phyloP scores from a whole-genome alignment of 768 basidiomycete species.

The Amanita rimosa region DNA sequence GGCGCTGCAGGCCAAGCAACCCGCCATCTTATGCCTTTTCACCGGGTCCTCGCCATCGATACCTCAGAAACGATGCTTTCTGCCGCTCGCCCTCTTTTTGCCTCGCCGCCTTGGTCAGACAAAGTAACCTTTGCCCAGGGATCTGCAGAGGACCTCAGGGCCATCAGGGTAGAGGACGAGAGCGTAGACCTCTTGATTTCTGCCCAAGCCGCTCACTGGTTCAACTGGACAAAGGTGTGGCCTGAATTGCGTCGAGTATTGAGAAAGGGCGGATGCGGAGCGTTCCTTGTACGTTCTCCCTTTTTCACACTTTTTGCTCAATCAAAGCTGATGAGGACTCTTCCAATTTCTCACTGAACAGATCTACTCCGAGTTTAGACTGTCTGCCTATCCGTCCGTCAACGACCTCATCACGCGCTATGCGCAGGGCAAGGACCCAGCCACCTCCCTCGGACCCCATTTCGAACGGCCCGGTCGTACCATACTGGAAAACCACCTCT shows the following conservation, averaged over 20 bases:
- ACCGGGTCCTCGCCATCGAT: slow-evolving; percentile 59
- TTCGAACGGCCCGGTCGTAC: slow-evolving; percentile 77
- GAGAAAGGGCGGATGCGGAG: slow-evolving; percentile 50
- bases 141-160: slow-evolving; percentile 43
- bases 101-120: slow-evolving; percentile 3
- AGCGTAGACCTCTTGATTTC: slow-evolving; percentile 60
- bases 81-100: slow-evolving; percentile 26
- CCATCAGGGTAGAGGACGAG: slow-evolving; percentile 25
- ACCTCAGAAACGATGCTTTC: slow-evolving; percentile 64
- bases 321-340: too few species aligned
- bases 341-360: slow-evolving; percentile 11
- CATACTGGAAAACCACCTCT: slow-evolving; percentile 60
- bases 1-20: slow-evolving; percentile 55
- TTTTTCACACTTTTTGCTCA: too few species aligned
- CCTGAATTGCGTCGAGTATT: slow-evolving; percentile 52
- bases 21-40: slow-evolving; percentile 40
- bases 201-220: slow-evolving; percentile 78
- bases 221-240: slow-evolving; percentile 65
- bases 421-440: slow-evolving; percentile 44
- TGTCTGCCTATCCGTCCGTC: slow-evolving; percentile 46
- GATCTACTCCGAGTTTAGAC: slow-evolving; percentile 65
- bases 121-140: slow-evolving; percentile 22
- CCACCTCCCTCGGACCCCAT: slow-evolving; percentile 51
- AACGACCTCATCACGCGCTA: slow-evolving; percentile 51
- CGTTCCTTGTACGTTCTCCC: slow-evolving; percentile 47